These are phyloP conservation scores for Posidonia oceanica DNA, from an alignment of 116 monocot genomes.

Conservation along the genomic window DNA sequence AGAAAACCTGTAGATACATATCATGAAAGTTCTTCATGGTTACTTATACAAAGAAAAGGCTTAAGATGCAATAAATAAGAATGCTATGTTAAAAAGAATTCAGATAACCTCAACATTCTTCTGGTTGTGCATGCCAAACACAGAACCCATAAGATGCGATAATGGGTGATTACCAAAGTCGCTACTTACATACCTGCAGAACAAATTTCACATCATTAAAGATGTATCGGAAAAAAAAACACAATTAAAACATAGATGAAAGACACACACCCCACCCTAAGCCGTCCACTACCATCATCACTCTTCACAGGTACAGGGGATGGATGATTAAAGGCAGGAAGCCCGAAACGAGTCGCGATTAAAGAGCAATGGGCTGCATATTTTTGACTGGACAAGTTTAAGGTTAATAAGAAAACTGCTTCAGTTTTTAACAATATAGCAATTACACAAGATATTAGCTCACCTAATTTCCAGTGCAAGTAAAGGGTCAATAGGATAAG, in stretches of 20 bases:
- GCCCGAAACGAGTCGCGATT: conserved; percentile 76
- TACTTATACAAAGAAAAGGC: neutral
- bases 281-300: conserved; percentile 48
- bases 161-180: conserved; percentile 98
- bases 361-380: conserved; percentile 87
- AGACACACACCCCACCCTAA: conserved; percentile 69
- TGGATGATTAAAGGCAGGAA: conserved; percentile 64
- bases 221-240: neutral
- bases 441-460: conserved; percentile 1
- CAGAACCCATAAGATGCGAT: conserved; percentile 96
- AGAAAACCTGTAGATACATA: conserved; percentile 53
- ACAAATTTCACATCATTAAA: neutral
- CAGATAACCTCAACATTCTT: conserved; percentile 70
- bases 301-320: conserved; percentile 63
- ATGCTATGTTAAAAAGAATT: neutral
- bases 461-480: conserved; percentile 97
- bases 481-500: conserved; percentile 79
- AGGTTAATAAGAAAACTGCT: neutral
- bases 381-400: conserved; percentile 46
- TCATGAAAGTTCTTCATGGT: neutral
- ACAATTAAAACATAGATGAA: neutral
- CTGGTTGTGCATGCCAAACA: conserved; percentile 89
- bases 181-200: conserved; percentile 92
- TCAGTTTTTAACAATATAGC: neutral
- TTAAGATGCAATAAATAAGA: conserved; percentile 1